A percentile compares a stretch with the other conserved stretches of the same genome.
phyloP scores from a whole-genome alignment of 495 filamentous ascomycete genomes.

The Parathielavia hyrcaniae region DNA sequence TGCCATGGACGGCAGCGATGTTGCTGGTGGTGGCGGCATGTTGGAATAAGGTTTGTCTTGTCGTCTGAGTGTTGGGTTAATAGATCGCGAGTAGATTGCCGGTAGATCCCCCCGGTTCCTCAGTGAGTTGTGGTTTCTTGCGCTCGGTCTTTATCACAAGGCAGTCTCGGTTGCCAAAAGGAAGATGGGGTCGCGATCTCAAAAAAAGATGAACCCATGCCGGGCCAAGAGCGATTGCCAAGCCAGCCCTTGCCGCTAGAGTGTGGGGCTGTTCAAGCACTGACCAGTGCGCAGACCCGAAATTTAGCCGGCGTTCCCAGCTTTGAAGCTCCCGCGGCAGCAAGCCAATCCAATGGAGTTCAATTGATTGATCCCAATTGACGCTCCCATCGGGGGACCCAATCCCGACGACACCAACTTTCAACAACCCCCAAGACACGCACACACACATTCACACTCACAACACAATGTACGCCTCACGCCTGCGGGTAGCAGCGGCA shows the following conservation, averaged over 20 bases:
- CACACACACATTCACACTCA: constrained; percentile 16
- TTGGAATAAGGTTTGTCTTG: not conserved
- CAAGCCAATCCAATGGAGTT: not conserved
- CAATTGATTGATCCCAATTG: constrained; percentile 19
- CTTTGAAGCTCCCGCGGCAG: constrained; percentile 12
- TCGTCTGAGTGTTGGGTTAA: not conserved
- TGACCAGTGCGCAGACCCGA: constrained; percentile 13
- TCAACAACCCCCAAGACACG: constrained; percentile 19
- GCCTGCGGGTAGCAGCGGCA: constrained; percentile 41
- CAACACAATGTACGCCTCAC: constrained; percentile 49
- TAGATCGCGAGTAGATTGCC: not conserved
- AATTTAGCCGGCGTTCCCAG: constrained; percentile 20
- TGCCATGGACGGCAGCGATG: constrained; percentile 29
- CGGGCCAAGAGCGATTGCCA: not conserved
- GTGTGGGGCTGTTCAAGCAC: not conserved
- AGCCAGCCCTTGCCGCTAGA: constrained; percentile 10
- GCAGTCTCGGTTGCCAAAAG: not conserved
- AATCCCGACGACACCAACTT: constrained; percentile 13
- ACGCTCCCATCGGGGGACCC: constrained; percentile 11
- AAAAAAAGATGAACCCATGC: not conserved
- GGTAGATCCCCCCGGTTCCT: not conserved
- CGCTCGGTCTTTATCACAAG: not conserved
- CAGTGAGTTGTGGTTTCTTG: not conserved
- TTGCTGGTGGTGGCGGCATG: constrained; percentile 21
- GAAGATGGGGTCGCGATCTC: not conserved